Evolutionary conservation across 2,329 filamentous ascomycete species (phyloP).

Genomic region (Stagonosporopsis chrysanthemi): DNA sequence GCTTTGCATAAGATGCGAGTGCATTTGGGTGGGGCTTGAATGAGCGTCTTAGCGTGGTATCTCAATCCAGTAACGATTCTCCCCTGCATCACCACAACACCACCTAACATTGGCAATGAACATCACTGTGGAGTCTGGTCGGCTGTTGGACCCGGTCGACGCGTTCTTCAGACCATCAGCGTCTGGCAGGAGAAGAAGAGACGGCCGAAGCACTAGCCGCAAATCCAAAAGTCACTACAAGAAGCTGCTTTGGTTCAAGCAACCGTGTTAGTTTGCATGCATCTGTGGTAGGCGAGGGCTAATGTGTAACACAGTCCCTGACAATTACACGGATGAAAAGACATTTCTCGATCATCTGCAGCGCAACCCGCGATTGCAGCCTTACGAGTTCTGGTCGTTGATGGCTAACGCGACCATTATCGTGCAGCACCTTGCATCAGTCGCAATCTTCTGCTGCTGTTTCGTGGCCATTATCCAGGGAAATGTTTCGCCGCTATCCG

Average conservation of each 20-base stretch:
- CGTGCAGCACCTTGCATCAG: conserved; percentile 94
- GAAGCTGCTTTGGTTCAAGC: conserved; percentile 97
- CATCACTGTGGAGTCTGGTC: conserved; percentile 22
- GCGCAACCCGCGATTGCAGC: conserved; percentile 88
- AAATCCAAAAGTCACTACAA: conserved; percentile 82
- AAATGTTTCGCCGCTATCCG: conserved; percentile 85
- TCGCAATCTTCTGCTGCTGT: conserved; percentile 92
- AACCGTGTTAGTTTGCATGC: conserved; percentile 71
- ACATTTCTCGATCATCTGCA: conserved; percentile 97
- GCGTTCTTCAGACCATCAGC: conserved; percentile 17
- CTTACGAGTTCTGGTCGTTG: conserved; percentile 97
- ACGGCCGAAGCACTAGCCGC: conserved; percentile 69
- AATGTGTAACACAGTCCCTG: conserved; percentile 70
- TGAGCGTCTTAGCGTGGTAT: conserved; percentile 1
- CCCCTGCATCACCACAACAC: neutral
- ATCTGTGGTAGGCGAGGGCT: neutral
- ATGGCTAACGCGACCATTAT: conserved; percentile 96
- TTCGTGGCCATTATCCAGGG: conserved; percentile 91
- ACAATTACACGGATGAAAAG: conserved; percentile 97
- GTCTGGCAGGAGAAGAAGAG: conserved; percentile 53
- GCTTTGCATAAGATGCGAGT: neutral
- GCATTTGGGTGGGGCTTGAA: conserved; percentile 1
- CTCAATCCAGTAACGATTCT: neutral
- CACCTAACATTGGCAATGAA: neutral
- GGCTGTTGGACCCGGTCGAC: conserved; percentile 24